These are phyloP conservation scores for Colletotrichum filicis DNA, from an alignment of 2,329 filamentous ascomycete genomes.

Conservation along the genomic window DNA sequence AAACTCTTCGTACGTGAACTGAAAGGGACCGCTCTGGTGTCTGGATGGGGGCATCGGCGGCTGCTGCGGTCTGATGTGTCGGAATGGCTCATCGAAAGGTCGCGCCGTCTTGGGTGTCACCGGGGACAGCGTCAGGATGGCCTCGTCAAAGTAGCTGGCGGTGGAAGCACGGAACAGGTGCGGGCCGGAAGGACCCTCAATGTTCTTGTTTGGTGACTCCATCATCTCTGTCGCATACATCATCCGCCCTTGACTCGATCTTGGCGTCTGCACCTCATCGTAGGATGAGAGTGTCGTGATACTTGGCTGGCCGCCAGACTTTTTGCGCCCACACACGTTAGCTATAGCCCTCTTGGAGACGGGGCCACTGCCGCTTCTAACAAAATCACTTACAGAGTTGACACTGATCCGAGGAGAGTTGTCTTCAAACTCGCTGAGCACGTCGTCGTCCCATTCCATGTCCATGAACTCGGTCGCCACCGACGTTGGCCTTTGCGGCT, in stretches of 20 bases:
- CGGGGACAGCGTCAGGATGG: slow-evolving; percentile 76
- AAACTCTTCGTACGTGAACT: slow-evolving; percentile 66
- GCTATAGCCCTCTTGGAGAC: slow-evolving; percentile 9
- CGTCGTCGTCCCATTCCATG: slow-evolving; percentile 76
- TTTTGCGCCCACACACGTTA: slow-evolving; percentile 28
- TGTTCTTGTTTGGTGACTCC: slow-evolving; percentile 66
- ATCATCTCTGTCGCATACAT: slow-evolving; percentile 67
- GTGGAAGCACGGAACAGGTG: slow-evolving; percentile 84
- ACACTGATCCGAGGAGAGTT: slow-evolving; percentile 75
- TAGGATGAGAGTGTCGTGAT: slow-evolving; percentile 89
- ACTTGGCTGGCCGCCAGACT: slow-evolving; percentile 69
- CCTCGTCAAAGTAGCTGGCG: slow-evolving; percentile 61
- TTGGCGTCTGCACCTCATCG: slow-evolving; percentile 84
- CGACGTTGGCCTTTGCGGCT: slow-evolving; percentile 71
- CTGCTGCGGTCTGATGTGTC: slow-evolving; percentile 30
- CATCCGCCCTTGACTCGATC: slow-evolving; percentile 69
- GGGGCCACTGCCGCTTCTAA: background rate
- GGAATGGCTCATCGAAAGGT: slow-evolving; percentile 32
- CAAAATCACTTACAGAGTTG: slow-evolving; percentile 71
- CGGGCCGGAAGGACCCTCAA: slow-evolving; percentile 85
- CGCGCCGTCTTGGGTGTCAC: slow-evolving; percentile 73
- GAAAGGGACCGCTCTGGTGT: slow-evolving; percentile 63
- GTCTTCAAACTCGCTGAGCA: slow-evolving; percentile 69
- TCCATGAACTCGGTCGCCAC: slow-evolving; percentile 83
- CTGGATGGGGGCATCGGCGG: slow-evolving; percentile 32